Evolutionary conservation across 768 basidiomycete species (phyloP).

Genomic region (Hygrophoropsis aurantiaca): DNA sequence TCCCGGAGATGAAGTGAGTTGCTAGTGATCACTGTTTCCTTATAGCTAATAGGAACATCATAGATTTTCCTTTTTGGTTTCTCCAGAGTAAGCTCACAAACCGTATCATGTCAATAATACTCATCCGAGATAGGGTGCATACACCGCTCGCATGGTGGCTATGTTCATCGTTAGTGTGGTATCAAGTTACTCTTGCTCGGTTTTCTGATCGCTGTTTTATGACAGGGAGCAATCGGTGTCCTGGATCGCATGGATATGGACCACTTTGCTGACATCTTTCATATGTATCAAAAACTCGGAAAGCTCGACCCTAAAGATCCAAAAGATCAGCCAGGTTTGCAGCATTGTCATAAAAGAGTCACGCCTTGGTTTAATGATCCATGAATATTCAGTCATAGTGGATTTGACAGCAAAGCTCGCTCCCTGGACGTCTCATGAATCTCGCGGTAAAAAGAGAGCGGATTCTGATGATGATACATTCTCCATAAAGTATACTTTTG

Average conservation of each 20-base stretch:
- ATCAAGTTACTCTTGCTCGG: conserved; percentile 4
- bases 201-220: neutral
- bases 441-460: conserved; percentile 55
- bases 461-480: conserved; percentile 47
- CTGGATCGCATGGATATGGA: conserved; percentile 73
- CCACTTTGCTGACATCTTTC: conserved; percentile 62
- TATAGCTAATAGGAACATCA: conserved; percentile 4
- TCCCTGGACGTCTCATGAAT: conserved; percentile 52
- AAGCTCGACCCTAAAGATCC: conserved; percentile 45
- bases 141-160: conserved; percentile 74
- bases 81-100: conserved; percentile 50
- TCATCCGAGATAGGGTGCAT: conserved; percentile 55
- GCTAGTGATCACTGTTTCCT: neutral
- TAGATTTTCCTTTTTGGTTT: conserved; percentile 81
- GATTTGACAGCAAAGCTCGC: conserved; percentile 44
- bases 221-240: conserved; percentile 69
- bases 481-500: conserved; percentile 54
- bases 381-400: conserved; percentile 31
- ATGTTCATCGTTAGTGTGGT: conserved; percentile 56
- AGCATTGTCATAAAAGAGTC: neutral
- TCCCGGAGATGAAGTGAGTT: conserved; percentile 66
- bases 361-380: neutral
- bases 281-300: conserved; percentile 60
- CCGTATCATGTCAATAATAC: neutral
- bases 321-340: too few species aligned